Evolutionary conservation across 805 yeast genomes (phyloP), one percentile per base, ranked within the genome.

Genomic region (Saturnispora sanitii): DNA sequence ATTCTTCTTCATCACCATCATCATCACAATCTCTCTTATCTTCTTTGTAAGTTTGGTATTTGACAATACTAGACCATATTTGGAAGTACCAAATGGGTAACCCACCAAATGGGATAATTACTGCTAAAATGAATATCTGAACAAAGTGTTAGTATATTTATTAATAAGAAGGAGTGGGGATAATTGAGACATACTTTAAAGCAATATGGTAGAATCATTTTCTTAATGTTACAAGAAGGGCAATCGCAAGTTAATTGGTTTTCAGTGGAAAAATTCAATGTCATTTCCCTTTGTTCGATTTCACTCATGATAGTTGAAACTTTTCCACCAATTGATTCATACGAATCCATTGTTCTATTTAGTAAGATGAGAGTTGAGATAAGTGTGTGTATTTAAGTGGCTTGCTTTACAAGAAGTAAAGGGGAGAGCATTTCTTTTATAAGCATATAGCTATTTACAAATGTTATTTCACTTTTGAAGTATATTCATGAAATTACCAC

Each of bases 51-150:
- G 36, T 35, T 15, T 11, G 25, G 6, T 13, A 23, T 19, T 43
- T 39, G 19, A 19, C 35, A 16, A 33, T 11, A 7, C 15, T 22
- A 3, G 42, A 37, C 21, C 31, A 32, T 6, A 45, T 2, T 27
- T 38, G 34, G 19, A 25, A 13, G 2, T 18, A 11, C 45, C 45
- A 45, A 13, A 47, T 21, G 13, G 36, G 34, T 4, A 45, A 16
- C 35, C 37, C 42, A 1, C 33, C 18, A 3, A 36, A 13, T 9
- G 50, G 50, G 5, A 43, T 21, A 11, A 45, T 6, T 2, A 38
- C 4, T 2, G 48, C 50, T 26, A 34, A 15, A 20, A 45, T 23
- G 20, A 47, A 47, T 16, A 47, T 11, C 50, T 47, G 8, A 23
- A 23, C 13, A 21, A 7, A 20, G 35, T 34, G 41, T 39, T 30